Evolutionary conservation across 257 asterid genomes (phyloP).

Genomic region (Jacaranda mimosifolia): DNA sequence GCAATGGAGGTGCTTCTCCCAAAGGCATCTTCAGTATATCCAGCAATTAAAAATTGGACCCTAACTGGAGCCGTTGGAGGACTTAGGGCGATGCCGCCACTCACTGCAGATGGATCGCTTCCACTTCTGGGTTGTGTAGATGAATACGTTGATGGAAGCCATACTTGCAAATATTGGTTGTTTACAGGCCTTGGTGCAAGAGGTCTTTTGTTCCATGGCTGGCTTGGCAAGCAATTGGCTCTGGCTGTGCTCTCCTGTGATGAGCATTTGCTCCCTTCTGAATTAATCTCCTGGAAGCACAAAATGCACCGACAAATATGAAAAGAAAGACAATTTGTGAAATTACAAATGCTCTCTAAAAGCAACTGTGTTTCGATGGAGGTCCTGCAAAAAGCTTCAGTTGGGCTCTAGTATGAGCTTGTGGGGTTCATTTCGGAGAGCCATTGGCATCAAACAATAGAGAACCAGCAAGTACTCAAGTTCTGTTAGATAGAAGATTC

Average conservation of each 20-base stretch:
- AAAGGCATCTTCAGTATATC: constrained; percentile 74
- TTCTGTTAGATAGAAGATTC: too few relatives aligned
- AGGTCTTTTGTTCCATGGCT: constrained; percentile 86
- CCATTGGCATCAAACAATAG: too few relatives aligned
- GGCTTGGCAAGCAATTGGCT: constrained; percentile 86
- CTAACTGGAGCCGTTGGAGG: constrained; percentile 75
- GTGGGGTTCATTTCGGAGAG: too few relatives aligned
- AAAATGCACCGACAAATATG: constrained; percentile 33
- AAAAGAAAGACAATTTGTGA: background rate
- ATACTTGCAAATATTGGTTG: constrained; percentile 74
- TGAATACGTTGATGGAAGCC: constrained; percentile 47
- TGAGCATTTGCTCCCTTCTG: constrained; percentile 70
- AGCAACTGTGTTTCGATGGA: background rate
- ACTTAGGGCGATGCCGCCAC: constrained; percentile 92
- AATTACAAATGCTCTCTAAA: background rate
- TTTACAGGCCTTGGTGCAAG: constrained; percentile 95
- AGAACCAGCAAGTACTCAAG: too few relatives aligned
- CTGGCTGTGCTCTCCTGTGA: constrained; percentile 66
- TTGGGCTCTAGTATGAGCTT: background rate
- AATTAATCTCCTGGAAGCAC: constrained; percentile 77
- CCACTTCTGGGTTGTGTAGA: constrained; percentile 85
- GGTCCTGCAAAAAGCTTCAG: background rate
- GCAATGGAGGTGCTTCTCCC: constrained; percentile 71
- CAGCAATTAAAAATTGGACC: constrained; percentile 69
- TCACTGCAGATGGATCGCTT: constrained; percentile 75